Evolutionary conservation across 345 rosid genomes (phyloP).

Genomic region (Arabis hirsuta): DNA sequence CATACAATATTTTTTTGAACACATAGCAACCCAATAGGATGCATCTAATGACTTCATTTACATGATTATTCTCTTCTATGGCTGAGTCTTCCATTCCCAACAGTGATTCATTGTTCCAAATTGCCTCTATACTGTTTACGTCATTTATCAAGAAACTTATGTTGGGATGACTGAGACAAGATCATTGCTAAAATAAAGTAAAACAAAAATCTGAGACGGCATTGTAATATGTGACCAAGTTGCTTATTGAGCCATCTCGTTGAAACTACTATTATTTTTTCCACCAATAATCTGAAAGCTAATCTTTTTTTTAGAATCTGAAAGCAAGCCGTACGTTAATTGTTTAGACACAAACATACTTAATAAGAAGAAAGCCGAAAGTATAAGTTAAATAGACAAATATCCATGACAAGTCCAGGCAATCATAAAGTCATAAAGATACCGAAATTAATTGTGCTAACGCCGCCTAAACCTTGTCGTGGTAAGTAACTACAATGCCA

Average conservation of each 20-base stretch:
- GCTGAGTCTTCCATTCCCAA: slow-evolving; percentile 27
- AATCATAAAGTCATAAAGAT: too few species aligned
- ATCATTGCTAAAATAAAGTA: neutral
- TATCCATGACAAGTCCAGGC: too few species aligned
- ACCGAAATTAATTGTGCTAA: too few species aligned
- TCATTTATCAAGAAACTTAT: neutral
- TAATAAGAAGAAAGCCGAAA: too few species aligned
- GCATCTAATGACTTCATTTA: slow-evolving; percentile 24
- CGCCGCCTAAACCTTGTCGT: too few species aligned
- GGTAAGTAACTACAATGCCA: too few species aligned
- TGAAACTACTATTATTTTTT: slow-evolving; percentile 17
- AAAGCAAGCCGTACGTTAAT: too few species aligned
- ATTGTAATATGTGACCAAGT: slow-evolving; percentile 29
- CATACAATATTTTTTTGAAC: slow-evolving; percentile 32
- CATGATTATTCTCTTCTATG: slow-evolving; percentile 18
- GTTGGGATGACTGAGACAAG: neutral
- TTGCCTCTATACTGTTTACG: slow-evolving; percentile 30
- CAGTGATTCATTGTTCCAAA: slow-evolving; percentile 21
- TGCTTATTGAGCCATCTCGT: slow-evolving; percentile 7
- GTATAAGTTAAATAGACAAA: too few species aligned
- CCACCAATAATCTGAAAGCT: slow-evolving; percentile 5
- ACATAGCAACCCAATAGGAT: slow-evolving; percentile 24
- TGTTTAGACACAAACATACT: too few species aligned
- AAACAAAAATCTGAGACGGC: neutral
- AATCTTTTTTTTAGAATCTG: too few species aligned